Evolutionary conservation across 176 grass and related monocot species (phyloP), one percentile per base, ranked within the genome.

Genomic region (Aegilops sharonensis): DNA sequence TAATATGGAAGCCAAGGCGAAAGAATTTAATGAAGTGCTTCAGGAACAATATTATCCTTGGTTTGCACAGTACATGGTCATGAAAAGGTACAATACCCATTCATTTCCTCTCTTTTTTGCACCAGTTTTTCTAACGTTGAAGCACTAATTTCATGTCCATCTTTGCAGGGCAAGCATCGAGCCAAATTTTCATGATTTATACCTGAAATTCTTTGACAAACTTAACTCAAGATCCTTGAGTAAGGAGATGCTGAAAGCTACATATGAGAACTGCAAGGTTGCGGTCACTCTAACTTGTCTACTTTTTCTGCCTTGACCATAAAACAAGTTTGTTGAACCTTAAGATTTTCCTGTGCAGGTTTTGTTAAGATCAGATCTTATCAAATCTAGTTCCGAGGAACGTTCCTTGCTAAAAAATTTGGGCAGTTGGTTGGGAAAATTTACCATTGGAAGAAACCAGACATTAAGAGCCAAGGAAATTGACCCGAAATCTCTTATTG

Each of bases 181-280:
- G 75, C 94, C 94, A 64, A 97, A 97, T 90, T 97, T 97, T 89
- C 94, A 97, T 79, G 94, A 97, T 67, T 75, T 97, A 76, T 97
- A 97, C 85, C 80, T 97, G 43, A 97, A 97, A 79, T 97, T 97
- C 64, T 76, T 97, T 80, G 94, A 97, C 62, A 97, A 97, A 86
- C 85, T 89, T 39, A 94, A 94, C 72, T 97, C 94, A 75, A 94
- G 91, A 92, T 78, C 72, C 76, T 84, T 94, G 76, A 94, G 82
- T 83, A 97, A 92, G 89, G 94, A 94, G 87, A 89, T 97, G 62
- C 45, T 97, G 73, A 97, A 97, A 90, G 94, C 94, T 42, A 90
- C 94, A 52, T 97, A 97, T 79, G 94, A 97, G 74, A 97, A 97
- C 84, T 97, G 94, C 94, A 97, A 97, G 94, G 94, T 97, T 90